A percentile compares a stretch with the other conserved stretches of the same genome.
These are phyloP conservation scores for Chalciporus sphaerocephalus DNA, from an alignment of 768 basidiomycete species.

Conservation along the genomic window DNA sequence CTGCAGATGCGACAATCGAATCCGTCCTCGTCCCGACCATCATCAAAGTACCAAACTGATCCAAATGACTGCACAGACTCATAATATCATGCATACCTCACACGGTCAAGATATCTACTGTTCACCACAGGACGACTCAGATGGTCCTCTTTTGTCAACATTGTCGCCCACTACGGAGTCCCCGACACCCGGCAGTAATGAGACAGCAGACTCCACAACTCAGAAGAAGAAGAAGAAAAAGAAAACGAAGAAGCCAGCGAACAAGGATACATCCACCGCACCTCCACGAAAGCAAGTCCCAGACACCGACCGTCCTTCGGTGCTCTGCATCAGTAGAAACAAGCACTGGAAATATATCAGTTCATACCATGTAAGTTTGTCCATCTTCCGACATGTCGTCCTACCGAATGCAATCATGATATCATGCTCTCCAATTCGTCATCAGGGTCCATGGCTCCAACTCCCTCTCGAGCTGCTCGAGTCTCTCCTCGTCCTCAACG, in stretches of 20 bases:
- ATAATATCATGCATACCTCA: not conserved
- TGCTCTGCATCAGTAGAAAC: conserved; percentile 85
- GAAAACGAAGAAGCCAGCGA: conserved; percentile 52
- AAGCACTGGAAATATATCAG: conserved; percentile 95
- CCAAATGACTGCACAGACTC: conserved; percentile 2
- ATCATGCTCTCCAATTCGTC: not conserved
- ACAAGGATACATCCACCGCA: conserved; percentile 34
- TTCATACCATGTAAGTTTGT: conserved; percentile 73
- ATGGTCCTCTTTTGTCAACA: conserved; percentile 4
- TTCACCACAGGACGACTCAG: not conserved
- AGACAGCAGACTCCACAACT: conserved; percentile 21
- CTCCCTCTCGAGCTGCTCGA: conserved; percentile 83
- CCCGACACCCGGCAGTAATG: conserved; percentile 12
- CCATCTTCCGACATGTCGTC: conserved; percentile 1
- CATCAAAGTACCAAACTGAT: not conserved
- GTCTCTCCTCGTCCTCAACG: conserved; percentile 72
- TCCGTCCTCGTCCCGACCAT: conserved; percentile 3
- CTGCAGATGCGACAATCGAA: not conserved
- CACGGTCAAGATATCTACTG: not conserved
- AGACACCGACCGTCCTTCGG: conserved; percentile 50
- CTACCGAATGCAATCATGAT: not conserved
- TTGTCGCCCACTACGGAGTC: conserved; percentile 24
- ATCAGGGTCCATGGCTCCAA: conserved; percentile 87
- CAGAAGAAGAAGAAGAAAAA: conserved; percentile 72
- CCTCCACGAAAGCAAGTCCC: conserved; percentile 30